Evolutionary conservation across 2,329 filamentous ascomycete species (phyloP).

Genomic region (Aschersonia sp.): DNA sequence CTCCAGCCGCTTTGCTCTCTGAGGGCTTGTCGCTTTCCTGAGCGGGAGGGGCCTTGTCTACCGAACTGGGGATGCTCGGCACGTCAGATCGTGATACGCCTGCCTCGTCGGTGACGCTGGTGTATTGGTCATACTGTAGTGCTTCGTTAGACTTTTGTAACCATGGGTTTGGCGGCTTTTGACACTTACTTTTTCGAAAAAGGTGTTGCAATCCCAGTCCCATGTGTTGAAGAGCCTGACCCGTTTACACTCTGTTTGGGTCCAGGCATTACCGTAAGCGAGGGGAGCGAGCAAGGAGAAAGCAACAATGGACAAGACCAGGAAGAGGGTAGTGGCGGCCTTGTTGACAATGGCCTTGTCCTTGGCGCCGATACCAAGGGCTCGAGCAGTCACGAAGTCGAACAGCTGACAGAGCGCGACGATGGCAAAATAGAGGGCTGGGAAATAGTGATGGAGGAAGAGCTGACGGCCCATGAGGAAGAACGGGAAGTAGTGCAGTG

Average conservation of each 20-base stretch:
- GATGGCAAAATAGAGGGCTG: slow-evolving; percentile 88
- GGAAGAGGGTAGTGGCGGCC: slow-evolving; percentile 56
- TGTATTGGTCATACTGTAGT: slow-evolving; percentile 5
- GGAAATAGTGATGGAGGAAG: slow-evolving; percentile 97
- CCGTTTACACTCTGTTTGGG: slow-evolving; percentile 68
- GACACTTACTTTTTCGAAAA: slow-evolving; percentile 63
- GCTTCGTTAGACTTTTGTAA: too few species aligned
- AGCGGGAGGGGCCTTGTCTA: slow-evolving; percentile 5
- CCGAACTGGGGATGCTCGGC: slow-evolving; percentile 12
- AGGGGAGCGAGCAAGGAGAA: slow-evolving; percentile 82
- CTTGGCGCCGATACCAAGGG: slow-evolving; percentile 52
- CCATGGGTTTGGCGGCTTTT: too few species aligned
- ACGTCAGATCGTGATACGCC: slow-evolving; percentile 15
- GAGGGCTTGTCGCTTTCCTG: neutral
- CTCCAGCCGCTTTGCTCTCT: slow-evolving; percentile 10
- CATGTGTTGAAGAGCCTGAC: slow-evolving; percentile 80
- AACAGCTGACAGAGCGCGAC: slow-evolving; percentile 79
- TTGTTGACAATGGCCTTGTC: slow-evolving; percentile 58
- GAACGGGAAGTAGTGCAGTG: slow-evolving; percentile 97
- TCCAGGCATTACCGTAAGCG: slow-evolving; percentile 90
- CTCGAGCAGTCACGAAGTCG: slow-evolving; percentile 68
- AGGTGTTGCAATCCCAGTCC: slow-evolving; percentile 98
- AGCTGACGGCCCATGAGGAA: slow-evolving; percentile 96
- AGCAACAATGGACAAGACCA: slow-evolving; percentile 57
- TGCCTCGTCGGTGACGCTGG: slow-evolving; percentile 3